phyloP scores from a whole-genome alignment of 2,329 filamentous ascomycete genomes.

The Colletotrichum godetiae region DNA sequence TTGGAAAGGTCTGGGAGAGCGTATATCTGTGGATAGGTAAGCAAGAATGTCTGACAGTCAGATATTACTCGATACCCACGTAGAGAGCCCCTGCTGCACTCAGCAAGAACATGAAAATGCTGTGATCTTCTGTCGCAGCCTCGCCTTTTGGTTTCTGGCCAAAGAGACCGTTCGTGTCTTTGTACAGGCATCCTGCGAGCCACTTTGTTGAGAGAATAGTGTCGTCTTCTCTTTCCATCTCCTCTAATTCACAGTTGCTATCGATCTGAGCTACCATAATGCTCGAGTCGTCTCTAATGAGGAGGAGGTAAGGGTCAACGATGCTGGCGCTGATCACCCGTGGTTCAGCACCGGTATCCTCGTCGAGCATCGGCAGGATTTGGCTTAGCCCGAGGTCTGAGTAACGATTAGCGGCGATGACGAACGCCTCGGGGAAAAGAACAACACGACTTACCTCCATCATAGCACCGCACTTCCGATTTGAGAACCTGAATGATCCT shows the following conservation, averaged over 20 bases:
- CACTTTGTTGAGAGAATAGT: constrained; percentile 74
- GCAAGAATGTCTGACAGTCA: background rate
- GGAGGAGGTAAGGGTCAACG: constrained; percentile 84
- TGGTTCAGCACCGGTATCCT: constrained; percentile 85
- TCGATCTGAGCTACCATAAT: constrained; percentile 84
- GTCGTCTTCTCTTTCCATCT: constrained; percentile 74
- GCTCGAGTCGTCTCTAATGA: constrained; percentile 86
- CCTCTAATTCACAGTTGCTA: constrained; percentile 85
- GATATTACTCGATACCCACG: constrained; percentile 60
- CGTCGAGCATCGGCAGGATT: constrained; percentile 92
- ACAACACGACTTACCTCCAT: constrained; percentile 74
- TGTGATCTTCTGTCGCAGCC: constrained; percentile 53
- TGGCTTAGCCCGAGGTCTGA: constrained; percentile 87
- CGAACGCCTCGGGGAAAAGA: constrained; percentile 17
- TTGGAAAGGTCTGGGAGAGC: constrained; percentile 78
- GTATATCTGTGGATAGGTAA: constrained; percentile 71
- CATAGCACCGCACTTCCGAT: constrained; percentile 89
- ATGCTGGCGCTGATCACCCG: constrained; percentile 85
- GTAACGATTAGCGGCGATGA: constrained; percentile 2
- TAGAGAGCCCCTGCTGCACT: constrained; percentile 79
- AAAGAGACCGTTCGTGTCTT: constrained; percentile 71
- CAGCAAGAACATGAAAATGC: constrained; percentile 80
- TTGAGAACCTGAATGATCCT: constrained; percentile 89
- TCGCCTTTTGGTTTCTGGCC: constrained; percentile 52
- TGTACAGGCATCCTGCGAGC: constrained; percentile 86